Evolutionary conservation across 495 filamentous ascomycete genomes (phyloP), one percentile per base, ranked within the genome.

Genomic region (Alectoria sarmentosa): DNA sequence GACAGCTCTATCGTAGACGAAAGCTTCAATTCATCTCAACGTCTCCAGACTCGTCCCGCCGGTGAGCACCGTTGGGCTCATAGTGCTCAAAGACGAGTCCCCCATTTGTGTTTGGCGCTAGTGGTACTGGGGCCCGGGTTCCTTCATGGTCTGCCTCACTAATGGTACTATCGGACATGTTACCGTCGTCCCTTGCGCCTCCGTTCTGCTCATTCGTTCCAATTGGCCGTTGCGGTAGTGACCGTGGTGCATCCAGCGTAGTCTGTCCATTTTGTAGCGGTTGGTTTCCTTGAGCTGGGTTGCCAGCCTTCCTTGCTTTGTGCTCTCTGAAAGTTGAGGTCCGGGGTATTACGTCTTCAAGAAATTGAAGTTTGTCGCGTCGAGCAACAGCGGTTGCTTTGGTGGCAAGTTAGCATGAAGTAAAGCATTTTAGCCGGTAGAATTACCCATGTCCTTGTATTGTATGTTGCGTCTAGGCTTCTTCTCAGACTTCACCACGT

Each of bases 401-500:
- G 46, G 21, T 6, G 39, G 55, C 59, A 49, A 62, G 14, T 67
- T 23, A 64, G 15, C 39, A 30, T 21, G 26, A 41, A 60, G 38
- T 14, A 37, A 30, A 36, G 36, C 26, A 21, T 30, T 28, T 15
- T 3, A 36, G 42, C 13, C 6, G n/a, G 10, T 39, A 69, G 13
- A 26, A 73, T 36, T 76, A 92, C 89, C 87, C 21, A 98, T 80
- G 75, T 98, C 94, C 74, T 89, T 91, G 81, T 98, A 98, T 74
- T 98, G 95, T 68, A 98, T 87, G 63, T 92, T 96, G 67, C 93
- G 87, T 46, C 94, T 83, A 36, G 92, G 93, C 75, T 97, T 97
- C 62, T 88, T 82, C 73, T 97, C 94, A 7, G 90, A 82, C 66
- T 91, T 92, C 64, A 94, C 89, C 72, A 96, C 89, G 71, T 91